Evolutionary conservation across 768 basidiomycete species (phyloP).

Genomic region (Pleurotus cornucopiae): DNA sequence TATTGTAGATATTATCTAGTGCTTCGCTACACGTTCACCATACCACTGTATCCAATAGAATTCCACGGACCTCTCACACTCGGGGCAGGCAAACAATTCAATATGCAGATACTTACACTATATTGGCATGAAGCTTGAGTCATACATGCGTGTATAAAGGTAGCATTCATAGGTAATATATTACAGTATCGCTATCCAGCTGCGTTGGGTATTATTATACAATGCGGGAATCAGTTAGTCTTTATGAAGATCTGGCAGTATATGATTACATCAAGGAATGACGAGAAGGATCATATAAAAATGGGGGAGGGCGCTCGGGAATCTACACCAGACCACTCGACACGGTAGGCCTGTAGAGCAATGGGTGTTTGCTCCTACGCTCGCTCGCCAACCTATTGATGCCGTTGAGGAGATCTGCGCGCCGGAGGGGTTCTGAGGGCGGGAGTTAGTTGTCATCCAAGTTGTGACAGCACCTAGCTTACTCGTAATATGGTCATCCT

Average conservation of each 20-base stretch:
- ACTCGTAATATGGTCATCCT: constrained; percentile 83
- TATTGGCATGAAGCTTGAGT: no score
- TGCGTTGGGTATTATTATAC: constrained; percentile 1
- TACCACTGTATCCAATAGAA: no score
- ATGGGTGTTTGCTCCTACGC: constrained; percentile 26
- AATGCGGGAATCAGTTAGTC: not conserved
- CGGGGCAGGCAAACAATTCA: no score
- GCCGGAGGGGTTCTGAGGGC: constrained; percentile 65
- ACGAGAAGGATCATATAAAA: not conserved
- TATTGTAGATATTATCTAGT: no score
- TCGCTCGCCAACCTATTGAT: constrained; percentile 79
- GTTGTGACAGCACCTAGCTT: constrained; percentile 19
- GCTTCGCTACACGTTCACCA: no score
- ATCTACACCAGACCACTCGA: constrained; percentile 3
- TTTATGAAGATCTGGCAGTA: not conserved
- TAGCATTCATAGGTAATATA: no score
- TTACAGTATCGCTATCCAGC: constrained; percentile 2
- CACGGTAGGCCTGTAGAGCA: constrained; percentile 3
- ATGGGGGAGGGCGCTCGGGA: not conserved
- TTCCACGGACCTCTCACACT: no score
- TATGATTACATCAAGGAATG: not conserved
- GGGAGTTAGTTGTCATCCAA: constrained; percentile 2
- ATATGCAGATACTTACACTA: no score
- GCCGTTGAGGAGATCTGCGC: constrained; percentile 75
- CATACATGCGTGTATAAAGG: no score